Conservation (phyloP, 2,329 filamentous ascomycete species). For the Aaosphaeria arxii region DNA sequence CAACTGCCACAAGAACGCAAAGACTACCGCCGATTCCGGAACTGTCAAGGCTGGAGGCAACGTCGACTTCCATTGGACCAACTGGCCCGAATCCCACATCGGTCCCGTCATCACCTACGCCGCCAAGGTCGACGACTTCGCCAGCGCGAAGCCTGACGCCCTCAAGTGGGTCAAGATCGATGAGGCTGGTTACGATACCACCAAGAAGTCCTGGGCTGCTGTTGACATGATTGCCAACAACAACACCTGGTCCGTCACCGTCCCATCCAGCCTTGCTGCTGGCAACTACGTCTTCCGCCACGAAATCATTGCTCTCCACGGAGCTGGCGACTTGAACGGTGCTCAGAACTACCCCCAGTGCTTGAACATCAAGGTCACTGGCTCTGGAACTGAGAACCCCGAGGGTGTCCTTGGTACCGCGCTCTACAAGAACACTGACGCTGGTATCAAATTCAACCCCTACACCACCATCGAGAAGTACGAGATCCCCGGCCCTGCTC, state of each 20-base stretch:
- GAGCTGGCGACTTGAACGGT: constrained; percentile 41
- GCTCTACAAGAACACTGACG: constrained; percentile 44
- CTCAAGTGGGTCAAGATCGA: constrained; percentile 41
- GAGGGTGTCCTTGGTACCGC: constrained; percentile 50
- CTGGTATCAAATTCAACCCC: constrained; percentile 43
- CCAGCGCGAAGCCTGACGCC: constrained; percentile 30
- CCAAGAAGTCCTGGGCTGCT: constrained; percentile 35
- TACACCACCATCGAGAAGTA: constrained; percentile 37
- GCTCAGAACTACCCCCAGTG: constrained; percentile 56
- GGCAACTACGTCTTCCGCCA: constrained; percentile 57
- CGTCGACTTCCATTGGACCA: constrained; percentile 54
- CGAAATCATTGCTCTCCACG: constrained; percentile 53
- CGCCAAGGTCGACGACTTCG: constrained; percentile 31
- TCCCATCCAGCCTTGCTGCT: constrained; percentile 43
- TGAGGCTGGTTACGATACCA: constrained; percentile 24
- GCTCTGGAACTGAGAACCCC: constrained; percentile 42
- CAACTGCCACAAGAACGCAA: constrained; percentile 60
- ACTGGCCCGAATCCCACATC: constrained; percentile 36
- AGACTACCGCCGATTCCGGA: constrained; percentile 48
- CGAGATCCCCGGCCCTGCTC: constrained; percentile 43
- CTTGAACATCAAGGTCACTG: constrained; percentile 51
- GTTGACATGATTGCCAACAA: constrained; percentile 45
- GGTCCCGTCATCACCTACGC: constrained; percentile 41
- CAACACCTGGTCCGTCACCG: constrained; percentile 45
- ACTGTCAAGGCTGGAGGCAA: constrained; percentile 60